phyloP scores from a whole-genome alignment of 2,329 filamentous ascomycete genomes.

The Colletotrichum musicola region DNA sequence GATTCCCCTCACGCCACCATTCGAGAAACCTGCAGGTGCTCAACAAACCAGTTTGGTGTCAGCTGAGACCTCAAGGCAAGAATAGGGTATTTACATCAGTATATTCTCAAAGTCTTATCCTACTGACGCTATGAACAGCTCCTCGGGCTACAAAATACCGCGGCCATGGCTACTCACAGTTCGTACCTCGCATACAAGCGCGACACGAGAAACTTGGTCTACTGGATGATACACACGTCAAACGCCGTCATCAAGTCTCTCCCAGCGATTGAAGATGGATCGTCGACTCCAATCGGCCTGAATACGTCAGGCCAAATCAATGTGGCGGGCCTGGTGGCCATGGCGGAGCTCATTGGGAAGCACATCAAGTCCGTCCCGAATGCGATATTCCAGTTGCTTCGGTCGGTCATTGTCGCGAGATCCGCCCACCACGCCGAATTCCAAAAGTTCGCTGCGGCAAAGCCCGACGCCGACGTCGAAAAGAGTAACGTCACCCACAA shows the following conservation, averaged over 20 bases:
- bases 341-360: slow-evolving; percentile 55
- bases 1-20: too few relatives aligned
- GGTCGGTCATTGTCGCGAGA: slow-evolving; percentile 53
- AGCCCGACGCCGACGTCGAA: slow-evolving; percentile 51
- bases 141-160: neutral
- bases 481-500: slow-evolving; percentile 55
- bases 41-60: too few relatives aligned
- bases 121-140: neutral
- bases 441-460: slow-evolving; percentile 47
- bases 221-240: slow-evolving; percentile 55
- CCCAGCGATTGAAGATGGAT: slow-evolving; percentile 30
- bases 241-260: slow-evolving; percentile 50
- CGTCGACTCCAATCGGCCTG: slow-evolving; percentile 26
- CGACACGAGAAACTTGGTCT: slow-evolving; percentile 52
- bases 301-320: slow-evolving; percentile 55
- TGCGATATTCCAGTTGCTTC: slow-evolving; percentile 51
- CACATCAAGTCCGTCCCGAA: slow-evolving; percentile 50
- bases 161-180: slow-evolving; percentile 44
- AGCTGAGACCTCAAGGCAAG: too few relatives aligned
- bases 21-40: too few relatives aligned
- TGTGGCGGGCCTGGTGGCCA: slow-evolving; percentile 51
- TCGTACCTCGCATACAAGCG: slow-evolving; percentile 54
- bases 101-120: too few relatives aligned
- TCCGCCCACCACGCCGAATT: slow-evolving; percentile 47
- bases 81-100: too few relatives aligned